Conservation (phyloP, 2,329 filamentous ascomycete species). For the Aspergillus sp. region DNA sequence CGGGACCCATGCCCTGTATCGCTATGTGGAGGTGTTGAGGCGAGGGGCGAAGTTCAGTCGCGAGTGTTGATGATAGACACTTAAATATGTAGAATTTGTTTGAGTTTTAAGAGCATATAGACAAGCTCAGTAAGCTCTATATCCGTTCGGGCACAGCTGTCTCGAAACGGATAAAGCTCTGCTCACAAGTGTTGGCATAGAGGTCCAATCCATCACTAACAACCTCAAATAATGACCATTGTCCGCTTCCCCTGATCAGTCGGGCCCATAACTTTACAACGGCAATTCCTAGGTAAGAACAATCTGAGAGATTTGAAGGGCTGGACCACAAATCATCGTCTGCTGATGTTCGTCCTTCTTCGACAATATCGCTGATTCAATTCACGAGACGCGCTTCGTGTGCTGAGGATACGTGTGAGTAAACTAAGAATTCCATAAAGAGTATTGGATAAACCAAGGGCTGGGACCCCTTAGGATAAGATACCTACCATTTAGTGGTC, state of each 20-base stretch:
- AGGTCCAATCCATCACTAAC: constrained; percentile 46
- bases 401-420: constrained; percentile 1
- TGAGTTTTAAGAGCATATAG: no score
- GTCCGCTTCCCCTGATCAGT: constrained; percentile 35
- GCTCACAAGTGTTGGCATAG: constrained; percentile 12
- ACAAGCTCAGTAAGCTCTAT: no score
- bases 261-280: constrained; percentile 26
- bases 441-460: background rate
- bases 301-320: constrained; percentile 9
- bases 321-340: constrained; percentile 17
- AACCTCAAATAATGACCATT: constrained; percentile 48
- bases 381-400: constrained; percentile 18
- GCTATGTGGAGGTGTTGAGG: no score
- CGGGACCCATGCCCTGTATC: no score
- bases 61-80: no score
- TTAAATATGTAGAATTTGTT: no score
- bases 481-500: constrained; percentile 14
- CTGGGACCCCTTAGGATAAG: background rate
- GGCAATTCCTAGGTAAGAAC: constrained; percentile 16
- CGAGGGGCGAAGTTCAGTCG: no score
- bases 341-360: constrained; percentile 20
- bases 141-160: no score
- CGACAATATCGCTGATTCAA: constrained; percentile 28
- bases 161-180: no score
- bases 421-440: no score